These are phyloP conservation scores for Epicoccum sorghinum DNA, from an alignment of 2,329 filamentous ascomycete species.

Conservation along the genomic window DNA sequence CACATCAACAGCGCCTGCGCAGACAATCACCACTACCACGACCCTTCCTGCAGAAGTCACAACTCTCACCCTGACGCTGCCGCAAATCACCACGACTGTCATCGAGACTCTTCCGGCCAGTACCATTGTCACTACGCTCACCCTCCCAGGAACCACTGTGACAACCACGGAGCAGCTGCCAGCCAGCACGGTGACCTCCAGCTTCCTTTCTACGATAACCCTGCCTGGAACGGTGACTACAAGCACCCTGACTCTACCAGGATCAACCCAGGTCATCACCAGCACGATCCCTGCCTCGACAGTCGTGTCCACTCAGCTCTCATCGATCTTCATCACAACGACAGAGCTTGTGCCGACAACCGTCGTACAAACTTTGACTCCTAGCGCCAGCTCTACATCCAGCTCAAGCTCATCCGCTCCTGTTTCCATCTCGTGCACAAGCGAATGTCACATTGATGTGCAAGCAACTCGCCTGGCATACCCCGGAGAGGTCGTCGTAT, in stretches of 20 bases:
- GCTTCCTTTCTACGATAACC: conserved; percentile 31
- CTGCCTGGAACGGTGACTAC: conserved; percentile 16
- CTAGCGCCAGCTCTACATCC: conserved; percentile 18
- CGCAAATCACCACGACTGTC: not conserved
- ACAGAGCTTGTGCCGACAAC: conserved; percentile 32
- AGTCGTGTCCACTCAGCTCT: conserved; percentile 22
- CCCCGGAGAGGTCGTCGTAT: conserved; percentile 31
- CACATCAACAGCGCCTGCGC: not conserved
- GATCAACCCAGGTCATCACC: conserved; percentile 31
- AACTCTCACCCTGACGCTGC: not conserved
- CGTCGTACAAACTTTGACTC: conserved; percentile 27
- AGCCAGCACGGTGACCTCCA: conserved; percentile 29
- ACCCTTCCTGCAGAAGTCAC: not conserved
- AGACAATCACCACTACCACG: not conserved
- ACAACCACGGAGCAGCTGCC: conserved; percentile 22
- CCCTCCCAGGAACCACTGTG: conserved; percentile 18
- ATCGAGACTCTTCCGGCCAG: not conserved
- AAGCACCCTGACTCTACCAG: conserved; percentile 17
- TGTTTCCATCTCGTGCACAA: conserved; percentile 31
- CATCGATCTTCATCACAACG: conserved; percentile 23
- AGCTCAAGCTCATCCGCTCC: conserved; percentile 4
- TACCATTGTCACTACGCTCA: not conserved
- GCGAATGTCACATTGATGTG: conserved; percentile 40
- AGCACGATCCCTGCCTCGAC: conserved; percentile 35
- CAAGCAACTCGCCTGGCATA: conserved; percentile 37